Evolutionary conservation across 2,329 filamentous ascomycete genomes (phyloP).

Genomic region (Cryphonectria nitschkei): DNA sequence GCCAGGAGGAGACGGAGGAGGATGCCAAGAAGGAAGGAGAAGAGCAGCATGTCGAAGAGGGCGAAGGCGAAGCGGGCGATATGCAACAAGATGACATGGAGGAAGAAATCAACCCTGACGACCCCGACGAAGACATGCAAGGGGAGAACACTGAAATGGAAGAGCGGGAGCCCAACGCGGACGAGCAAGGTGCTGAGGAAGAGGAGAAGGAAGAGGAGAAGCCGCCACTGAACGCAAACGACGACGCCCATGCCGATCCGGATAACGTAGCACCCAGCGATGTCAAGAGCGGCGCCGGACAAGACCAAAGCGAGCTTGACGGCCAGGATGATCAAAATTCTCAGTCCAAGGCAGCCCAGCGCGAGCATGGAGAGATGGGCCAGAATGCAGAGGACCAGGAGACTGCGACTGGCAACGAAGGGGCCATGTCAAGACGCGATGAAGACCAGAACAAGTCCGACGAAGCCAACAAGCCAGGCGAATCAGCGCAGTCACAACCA

Average conservation of each 20-base stretch:
- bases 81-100: conserved; percentile 72
- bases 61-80: conserved; percentile 45
- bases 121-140: conserved; percentile 25
- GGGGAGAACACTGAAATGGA: conserved; percentile 29
- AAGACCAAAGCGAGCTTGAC: conserved; percentile 66
- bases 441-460: conserved; percentile 51
- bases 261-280: conserved; percentile 69
- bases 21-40: conserved; percentile 36
- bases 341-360: conserved; percentile 63
- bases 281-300: conserved; percentile 66
- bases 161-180: conserved; percentile 37
- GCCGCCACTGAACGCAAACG: conserved; percentile 42
- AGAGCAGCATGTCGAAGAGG: conserved; percentile 37
- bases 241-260: conserved; percentile 56
- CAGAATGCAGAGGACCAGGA: conserved; percentile 68
- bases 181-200: conserved; percentile 40
- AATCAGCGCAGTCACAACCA: conserved; percentile 60
- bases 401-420: conserved; percentile 66
- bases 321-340: conserved; percentile 56
- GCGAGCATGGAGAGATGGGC: conserved; percentile 68
- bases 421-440: conserved; percentile 53
- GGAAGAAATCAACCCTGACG: conserved; percentile 35
- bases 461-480: conserved; percentile 48
- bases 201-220: conserved; percentile 49
- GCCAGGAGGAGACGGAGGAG: conserved; percentile 32